These are phyloP conservation scores for Coemansia sp. DNA, from an alignment of 192 early-diverging fungal genomes.

Conservation along the genomic window DNA sequence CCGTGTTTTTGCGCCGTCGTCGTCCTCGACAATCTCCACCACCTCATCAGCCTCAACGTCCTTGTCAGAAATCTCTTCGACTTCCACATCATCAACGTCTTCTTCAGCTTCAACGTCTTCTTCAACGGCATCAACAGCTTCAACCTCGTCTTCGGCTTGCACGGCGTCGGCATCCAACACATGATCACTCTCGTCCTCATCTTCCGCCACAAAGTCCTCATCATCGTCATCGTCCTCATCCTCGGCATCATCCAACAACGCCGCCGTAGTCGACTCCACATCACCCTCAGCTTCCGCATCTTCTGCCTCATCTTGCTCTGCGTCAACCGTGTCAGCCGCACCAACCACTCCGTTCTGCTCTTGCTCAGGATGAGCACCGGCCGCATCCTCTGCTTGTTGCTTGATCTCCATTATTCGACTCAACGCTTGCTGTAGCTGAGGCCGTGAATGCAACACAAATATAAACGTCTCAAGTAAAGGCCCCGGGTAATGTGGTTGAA, in stretches of 20 bases:
- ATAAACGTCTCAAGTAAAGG: slow-evolving; percentile 38
- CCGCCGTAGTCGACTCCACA: slow-evolving; percentile 17
- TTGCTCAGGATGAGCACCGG: neutral
- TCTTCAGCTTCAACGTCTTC: slow-evolving; percentile 15
- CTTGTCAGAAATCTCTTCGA: slow-evolving; percentile 14
- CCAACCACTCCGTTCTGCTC: neutral
- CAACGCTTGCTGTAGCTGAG: slow-evolving; percentile 19
- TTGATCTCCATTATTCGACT: slow-evolving; percentile 38
- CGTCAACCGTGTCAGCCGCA: neutral
- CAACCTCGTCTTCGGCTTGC: slow-evolving; percentile 13
- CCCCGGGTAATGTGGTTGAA: neutral
- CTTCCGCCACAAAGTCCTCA: slow-evolving; percentile 41
- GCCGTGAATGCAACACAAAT: slow-evolving; percentile 42
- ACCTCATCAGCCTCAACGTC: slow-evolving; percentile 16
- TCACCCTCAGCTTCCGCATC: slow-evolving; percentile 7
- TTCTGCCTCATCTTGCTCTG: slow-evolving; percentile 6
- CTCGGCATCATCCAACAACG: slow-evolving; percentile 13
- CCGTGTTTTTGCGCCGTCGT: slow-evolving; percentile 6
- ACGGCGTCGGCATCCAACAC: slow-evolving; percentile 28
- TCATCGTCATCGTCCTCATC: slow-evolving; percentile 24
- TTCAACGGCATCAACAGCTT: neutral
- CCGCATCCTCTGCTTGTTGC: slow-evolving; percentile 13
- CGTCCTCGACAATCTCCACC: slow-evolving; percentile 8
- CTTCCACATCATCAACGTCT: slow-evolving; percentile 38
- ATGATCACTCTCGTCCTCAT: slow-evolving; percentile 42